Evolutionary conservation across 177 flowering plant genomes (phyloP).

Genomic region (Vitis hybrid): DNA sequence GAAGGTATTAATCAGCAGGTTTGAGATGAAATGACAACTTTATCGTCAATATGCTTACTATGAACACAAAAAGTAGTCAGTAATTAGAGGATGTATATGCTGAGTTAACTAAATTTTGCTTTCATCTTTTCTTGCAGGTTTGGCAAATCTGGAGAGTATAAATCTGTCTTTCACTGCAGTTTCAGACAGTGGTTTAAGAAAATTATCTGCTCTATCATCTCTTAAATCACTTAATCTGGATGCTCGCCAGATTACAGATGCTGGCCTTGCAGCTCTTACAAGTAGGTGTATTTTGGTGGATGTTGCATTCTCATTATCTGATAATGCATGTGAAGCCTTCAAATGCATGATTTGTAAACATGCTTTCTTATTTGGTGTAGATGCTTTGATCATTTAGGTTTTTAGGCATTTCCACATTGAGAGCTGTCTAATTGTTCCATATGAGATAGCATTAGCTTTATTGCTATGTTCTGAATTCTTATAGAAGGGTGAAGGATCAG

Average conservation of each 20-base stretch:
- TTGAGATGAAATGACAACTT: no score
- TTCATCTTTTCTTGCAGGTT: slow-evolving; percentile 44
- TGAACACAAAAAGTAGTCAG: no score
- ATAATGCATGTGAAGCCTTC: neutral
- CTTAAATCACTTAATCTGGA: slow-evolving; percentile 91
- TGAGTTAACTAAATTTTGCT: neutral
- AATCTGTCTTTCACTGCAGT: slow-evolving; percentile 85
- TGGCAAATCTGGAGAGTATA: slow-evolving; percentile 65
- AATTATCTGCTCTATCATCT: slow-evolving; percentile 66
- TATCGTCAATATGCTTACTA: no score
- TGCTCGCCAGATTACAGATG: slow-evolving; percentile 79
- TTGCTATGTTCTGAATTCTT: neutral
- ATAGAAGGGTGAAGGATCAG: no score
- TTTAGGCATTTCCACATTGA: no score
- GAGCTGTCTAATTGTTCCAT: no score
- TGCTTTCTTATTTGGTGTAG: neutral
- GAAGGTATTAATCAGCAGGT: no score
- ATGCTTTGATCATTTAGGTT: neutral
- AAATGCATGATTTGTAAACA: neutral
- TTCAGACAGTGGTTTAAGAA: slow-evolving; percentile 72
- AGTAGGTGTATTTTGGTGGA: slow-evolving; percentile 37
- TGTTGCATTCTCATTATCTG: neutral
- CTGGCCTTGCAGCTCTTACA: slow-evolving; percentile 79
- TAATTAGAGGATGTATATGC: neutral
- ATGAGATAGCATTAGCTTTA: no score